Conservation (phyloP, 805 yeast species). For the Yamadazyma laniorum region DNA sequence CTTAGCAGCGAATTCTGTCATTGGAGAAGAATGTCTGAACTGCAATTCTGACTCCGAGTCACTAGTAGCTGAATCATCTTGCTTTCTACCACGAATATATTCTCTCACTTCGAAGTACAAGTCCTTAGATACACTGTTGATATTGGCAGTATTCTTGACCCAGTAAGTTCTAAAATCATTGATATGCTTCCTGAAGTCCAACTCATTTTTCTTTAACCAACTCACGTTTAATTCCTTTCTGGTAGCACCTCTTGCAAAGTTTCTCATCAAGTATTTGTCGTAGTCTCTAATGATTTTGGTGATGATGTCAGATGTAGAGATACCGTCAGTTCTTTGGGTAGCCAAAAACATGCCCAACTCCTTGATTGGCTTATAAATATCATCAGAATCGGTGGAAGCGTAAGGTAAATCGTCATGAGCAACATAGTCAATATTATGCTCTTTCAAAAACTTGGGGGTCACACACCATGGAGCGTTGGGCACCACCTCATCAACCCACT, state of each 20-base stretch:
- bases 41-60: conserved; percentile 30
- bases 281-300: conserved; percentile 93
- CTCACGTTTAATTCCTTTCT: conserved; percentile 94
- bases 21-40: conserved; percentile 46
- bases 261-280: conserved; percentile 94
- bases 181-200: conserved; percentile 89
- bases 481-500: conserved; percentile 96
- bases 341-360: conserved; percentile 86
- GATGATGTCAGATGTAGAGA: conserved; percentile 92
- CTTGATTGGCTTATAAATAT: conserved; percentile 90
- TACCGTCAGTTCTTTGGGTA: conserved; percentile 95
- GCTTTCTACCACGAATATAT: conserved; percentile 52
- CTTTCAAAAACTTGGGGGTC: conserved; percentile 70
- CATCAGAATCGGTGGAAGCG: conserved; percentile 84
- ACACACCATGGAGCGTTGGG: conserved; percentile 96
- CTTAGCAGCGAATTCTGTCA: conserved; percentile 64
- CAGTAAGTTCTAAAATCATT: conserved; percentile 83
- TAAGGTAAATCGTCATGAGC: conserved; percentile 98
- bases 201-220: conserved; percentile 95
- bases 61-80: conserved; percentile 22
- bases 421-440: conserved; percentile 88
- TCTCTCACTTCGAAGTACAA: conserved; percentile 83
- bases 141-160: conserved; percentile 66
- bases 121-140: conserved; percentile 75
- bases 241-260: conserved; percentile 96